phyloP scores from a whole-genome alignment of 2,329 filamentous ascomycete genomes.

The Phaeosphaeria sp. region DNA sequence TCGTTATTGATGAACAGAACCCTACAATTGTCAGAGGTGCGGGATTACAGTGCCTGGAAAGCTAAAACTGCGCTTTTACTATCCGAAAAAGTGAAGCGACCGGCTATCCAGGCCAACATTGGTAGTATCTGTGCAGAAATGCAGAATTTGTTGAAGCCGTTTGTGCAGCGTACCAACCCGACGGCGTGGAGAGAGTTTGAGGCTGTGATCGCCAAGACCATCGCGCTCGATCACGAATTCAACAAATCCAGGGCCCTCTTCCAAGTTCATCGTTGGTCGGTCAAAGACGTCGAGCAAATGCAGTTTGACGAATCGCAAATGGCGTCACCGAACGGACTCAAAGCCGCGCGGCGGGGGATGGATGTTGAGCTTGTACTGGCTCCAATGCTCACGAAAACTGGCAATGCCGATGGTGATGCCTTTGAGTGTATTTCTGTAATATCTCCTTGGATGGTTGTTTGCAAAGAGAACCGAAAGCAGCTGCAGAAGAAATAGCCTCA shows the following conservation, averaged over 20 bases:
- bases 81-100: background rate
- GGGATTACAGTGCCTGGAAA: background rate
- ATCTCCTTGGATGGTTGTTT: background rate
- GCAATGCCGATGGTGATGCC: background rate
- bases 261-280: background rate
- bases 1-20: background rate
- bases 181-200: background rate
- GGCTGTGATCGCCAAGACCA: background rate
- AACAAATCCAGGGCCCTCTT: background rate
- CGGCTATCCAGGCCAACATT: background rate
- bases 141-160: background rate
- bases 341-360: background rate
- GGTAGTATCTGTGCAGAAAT: background rate
- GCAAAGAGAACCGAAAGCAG: background rate
- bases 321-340: background rate
- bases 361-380: background rate
- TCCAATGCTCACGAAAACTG: background rate
- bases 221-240: background rate
- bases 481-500: background rate
- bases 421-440: background rate
- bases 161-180: background rate
- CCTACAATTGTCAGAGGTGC: background rate
- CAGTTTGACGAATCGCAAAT: background rate
- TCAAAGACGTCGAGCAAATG: background rate
- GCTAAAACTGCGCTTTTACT: background rate